A percentile compares a stretch with the other conserved stretches of the same genome.
Evolutionary conservation across 2,329 filamentous ascomycete genomes (phyloP).

Genomic region (Cladophialophora yegresii): DNA sequence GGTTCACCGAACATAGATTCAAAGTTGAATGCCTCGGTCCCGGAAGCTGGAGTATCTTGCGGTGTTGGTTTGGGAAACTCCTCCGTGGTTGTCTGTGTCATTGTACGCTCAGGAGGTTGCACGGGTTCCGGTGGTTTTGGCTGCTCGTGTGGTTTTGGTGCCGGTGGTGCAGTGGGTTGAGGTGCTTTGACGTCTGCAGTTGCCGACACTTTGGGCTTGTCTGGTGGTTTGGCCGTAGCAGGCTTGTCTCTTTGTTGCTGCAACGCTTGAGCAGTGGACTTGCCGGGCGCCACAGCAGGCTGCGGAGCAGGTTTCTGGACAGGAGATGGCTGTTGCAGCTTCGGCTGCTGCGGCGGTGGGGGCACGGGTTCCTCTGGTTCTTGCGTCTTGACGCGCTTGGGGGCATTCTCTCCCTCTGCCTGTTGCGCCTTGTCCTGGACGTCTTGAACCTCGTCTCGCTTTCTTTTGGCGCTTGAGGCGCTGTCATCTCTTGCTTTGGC

Average conservation of each 20-base stretch:
- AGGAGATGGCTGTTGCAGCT: conserved; percentile 15
- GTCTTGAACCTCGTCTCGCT: conserved; percentile 31
- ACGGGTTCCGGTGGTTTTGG: conserved; percentile 23
- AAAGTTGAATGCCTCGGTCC: conserved; percentile 45
- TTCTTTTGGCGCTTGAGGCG: conserved; percentile 32
- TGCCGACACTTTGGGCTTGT: conserved; percentile 20
- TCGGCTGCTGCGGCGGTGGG: conserved; percentile 10
- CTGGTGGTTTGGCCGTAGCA: conserved; percentile 16
- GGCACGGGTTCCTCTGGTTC: conserved; percentile 25
- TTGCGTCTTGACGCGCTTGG: conserved; percentile 33
- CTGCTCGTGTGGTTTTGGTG: conserved; percentile 23
- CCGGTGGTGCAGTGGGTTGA: conserved; percentile 11
- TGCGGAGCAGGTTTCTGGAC: conserved; percentile 9
- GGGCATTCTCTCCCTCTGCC: conserved; percentile 24
- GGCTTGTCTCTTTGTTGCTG: conserved; percentile 15
- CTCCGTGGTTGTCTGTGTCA: conserved; percentile 25
- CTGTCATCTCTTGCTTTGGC: conserved; percentile 33
- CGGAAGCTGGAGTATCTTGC: conserved; percentile 37
- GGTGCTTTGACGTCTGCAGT: conserved; percentile 23
- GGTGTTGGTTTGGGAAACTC: conserved; percentile 33
- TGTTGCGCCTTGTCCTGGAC: conserved; percentile 17
- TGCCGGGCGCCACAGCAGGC: not conserved
- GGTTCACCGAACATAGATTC: conserved; percentile 45
- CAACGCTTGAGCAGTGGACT: not conserved
- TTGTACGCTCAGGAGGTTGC: conserved; percentile 35